phyloP scores from a whole-genome alignment of 148 eudicot species.

The Camellia lanceoleosa region DNA sequence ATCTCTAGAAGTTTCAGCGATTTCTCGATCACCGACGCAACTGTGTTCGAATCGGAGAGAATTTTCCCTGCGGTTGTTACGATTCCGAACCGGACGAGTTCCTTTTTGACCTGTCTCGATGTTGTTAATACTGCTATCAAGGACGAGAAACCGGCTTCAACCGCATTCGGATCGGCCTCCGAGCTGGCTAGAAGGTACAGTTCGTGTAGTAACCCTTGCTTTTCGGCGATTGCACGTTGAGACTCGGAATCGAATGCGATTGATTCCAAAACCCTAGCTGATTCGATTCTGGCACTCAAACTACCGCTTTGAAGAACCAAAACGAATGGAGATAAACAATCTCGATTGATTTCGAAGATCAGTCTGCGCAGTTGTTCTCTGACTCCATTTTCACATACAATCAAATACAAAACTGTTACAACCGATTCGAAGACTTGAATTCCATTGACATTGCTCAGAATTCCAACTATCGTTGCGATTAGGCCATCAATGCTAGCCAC shows the following conservation, averaged over 20 bases:
- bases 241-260: constrained; percentile 36
- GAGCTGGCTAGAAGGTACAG: constrained; percentile 30
- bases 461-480: constrained; percentile 10
- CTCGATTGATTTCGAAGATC: constrained; percentile 13
- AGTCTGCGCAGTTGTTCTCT: constrained; percentile 21
- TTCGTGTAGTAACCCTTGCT: constrained; percentile 27
- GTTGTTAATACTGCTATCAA: constrained; percentile 37
- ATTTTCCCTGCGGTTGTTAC: constrained; percentile 35
- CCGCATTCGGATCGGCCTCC: constrained; percentile 20
- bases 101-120: constrained; percentile 37
- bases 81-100: constrained; percentile 44
- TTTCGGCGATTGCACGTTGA: constrained; percentile 35
- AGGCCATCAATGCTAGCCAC: constrained; percentile 27
- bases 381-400: constrained; percentile 26
- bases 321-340: constrained; percentile 26
- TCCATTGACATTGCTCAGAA: constrained; percentile 12
- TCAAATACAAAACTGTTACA: constrained; percentile 38
- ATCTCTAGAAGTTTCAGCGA: constrained; percentile 42
- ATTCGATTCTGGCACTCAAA: constrained; percentile 29
- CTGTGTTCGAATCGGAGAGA: constrained; percentile 27
- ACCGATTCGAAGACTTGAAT: constrained; percentile 30
- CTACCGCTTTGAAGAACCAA: constrained; percentile 39
- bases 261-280: constrained; percentile 38
- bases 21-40: constrained; percentile 20
- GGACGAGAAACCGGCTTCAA: constrained; percentile 48